Evolutionary conservation across 768 basidiomycete genomes (phyloP).

Genomic region (Cantharellus anzutake): DNA sequence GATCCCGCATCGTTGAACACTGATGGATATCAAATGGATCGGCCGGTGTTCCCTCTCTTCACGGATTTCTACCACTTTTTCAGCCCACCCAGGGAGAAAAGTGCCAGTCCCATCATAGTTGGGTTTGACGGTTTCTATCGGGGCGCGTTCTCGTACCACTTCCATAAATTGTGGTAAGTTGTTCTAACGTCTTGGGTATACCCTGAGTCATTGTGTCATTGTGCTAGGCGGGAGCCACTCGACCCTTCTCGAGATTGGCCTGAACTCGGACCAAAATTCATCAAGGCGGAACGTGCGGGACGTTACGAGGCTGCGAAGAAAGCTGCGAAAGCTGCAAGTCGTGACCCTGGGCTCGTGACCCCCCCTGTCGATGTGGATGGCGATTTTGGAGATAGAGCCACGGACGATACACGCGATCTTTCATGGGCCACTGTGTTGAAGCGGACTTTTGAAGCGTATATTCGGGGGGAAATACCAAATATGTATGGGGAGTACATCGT

Average conservation of each 20-base stretch:
- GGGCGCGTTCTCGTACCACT: constrained; percentile 92
- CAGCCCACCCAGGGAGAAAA: constrained; percentile 49
- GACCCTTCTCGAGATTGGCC: constrained; percentile 90
- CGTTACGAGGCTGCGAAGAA: constrained; percentile 19
- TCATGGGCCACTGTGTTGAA: constrained; percentile 91
- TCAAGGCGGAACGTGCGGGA: constrained; percentile 49
- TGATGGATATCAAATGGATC: constrained; percentile 75
- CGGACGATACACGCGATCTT: constrained; percentile 60
- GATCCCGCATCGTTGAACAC: constrained; percentile 95
- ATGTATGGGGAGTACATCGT: constrained; percentile 77
- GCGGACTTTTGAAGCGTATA: constrained; percentile 82
- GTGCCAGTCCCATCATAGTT: constrained; percentile 68
- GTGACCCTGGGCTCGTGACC: background rate
- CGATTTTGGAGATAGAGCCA: constrained; percentile 17
- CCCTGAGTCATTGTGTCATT: background rate
- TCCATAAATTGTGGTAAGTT: constrained; percentile 76
- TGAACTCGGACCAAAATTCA: constrained; percentile 70
- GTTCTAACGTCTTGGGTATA: background rate
- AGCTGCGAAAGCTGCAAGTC: constrained; percentile 12
- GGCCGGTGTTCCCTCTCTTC: constrained; percentile 91
- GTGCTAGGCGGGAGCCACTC: constrained; percentile 81
- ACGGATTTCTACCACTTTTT: constrained; percentile 84
- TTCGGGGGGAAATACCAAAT: constrained; percentile 82
- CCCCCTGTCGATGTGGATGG: constrained; percentile 1
- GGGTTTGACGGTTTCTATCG: constrained; percentile 94